Evolutionary conservation across 306 rosid genomes (phyloP).

Genomic region (Medicago ruthenica): DNA sequence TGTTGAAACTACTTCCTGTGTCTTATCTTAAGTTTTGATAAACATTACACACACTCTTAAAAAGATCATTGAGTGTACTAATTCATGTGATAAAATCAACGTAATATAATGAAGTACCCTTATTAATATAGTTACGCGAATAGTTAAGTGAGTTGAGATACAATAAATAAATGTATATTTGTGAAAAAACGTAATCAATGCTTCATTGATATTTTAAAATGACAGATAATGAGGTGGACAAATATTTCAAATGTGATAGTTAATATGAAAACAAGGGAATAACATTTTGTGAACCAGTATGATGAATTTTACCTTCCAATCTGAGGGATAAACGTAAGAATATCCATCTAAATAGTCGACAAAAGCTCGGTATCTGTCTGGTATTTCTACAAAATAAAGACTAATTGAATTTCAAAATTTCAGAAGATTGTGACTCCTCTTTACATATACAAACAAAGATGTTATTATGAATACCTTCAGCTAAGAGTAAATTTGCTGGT

Average conservation of each 20-base stretch:
- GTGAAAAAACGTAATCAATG: too few species aligned
- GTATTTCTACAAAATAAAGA: slow-evolving; percentile 59
- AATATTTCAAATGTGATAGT: background rate
- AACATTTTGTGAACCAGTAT: slow-evolving; percentile 1
- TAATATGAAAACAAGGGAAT: background rate
- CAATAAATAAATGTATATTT: too few species aligned
- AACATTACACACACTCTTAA: background rate
- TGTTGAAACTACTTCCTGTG: background rate
- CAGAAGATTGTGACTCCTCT: background rate
- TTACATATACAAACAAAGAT: background rate
- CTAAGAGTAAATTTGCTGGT: slow-evolving; percentile 60
- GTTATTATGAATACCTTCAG: slow-evolving; percentile 67
- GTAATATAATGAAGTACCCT: background rate
- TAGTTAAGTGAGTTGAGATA: too few species aligned
- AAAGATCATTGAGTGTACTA: background rate
- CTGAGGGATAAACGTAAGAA: slow-evolving; percentile 81
- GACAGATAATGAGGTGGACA: background rate
- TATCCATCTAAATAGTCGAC: slow-evolving; percentile 88
- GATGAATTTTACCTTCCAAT: slow-evolving; percentile 81
- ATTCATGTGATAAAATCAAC: background rate
- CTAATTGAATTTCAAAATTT: slow-evolving; percentile 13
- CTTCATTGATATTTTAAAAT: too few species aligned
- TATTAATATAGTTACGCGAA: too few species aligned
- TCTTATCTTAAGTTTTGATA: background rate
- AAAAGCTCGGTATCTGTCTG: slow-evolving; percentile 68